Conservation (phyloP, 148 eudicot species). For the Chenopodium formosanum region DNA sequence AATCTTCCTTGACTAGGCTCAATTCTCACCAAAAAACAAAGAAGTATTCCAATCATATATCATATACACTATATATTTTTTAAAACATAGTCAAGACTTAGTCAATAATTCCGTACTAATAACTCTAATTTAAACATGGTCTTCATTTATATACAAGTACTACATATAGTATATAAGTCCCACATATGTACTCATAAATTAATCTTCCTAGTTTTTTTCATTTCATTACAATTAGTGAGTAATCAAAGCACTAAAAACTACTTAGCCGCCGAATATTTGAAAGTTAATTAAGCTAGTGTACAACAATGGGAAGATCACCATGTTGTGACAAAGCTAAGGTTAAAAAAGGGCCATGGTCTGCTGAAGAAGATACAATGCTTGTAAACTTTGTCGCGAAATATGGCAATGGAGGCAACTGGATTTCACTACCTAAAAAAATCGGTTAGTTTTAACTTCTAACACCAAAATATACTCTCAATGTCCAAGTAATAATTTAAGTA, state of each 20-base stretch:
- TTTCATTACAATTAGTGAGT: no score
- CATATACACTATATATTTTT: no score
- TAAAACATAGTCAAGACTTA: neutral
- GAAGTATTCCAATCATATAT: neutral
- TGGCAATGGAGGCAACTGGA: constrained; percentile 44
- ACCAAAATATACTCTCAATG: neutral
- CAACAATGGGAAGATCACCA: constrained; percentile 41
- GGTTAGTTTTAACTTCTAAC: constrained; percentile 22
- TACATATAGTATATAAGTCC: neutral
- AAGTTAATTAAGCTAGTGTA: neutral
- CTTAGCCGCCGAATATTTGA: neutral
- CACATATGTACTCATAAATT: neutral
- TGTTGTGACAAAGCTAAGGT: constrained; percentile 43
- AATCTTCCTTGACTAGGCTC: constrained; percentile 27
- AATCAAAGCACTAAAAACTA: no score
- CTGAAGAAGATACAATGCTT: constrained; percentile 38
- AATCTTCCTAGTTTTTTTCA: neutral
- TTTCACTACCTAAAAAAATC: constrained; percentile 30
- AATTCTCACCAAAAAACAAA: neutral
- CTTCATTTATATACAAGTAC: neutral
- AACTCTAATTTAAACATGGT: neutral
- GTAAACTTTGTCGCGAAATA: constrained; percentile 15
- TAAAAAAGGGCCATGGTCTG: constrained; percentile 43
- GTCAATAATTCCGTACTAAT: neutral
- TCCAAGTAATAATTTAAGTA: neutral